phyloP scores from a whole-genome alignment of 352 stramenopile species.

The Halophytophthora polymorphica region DNA sequence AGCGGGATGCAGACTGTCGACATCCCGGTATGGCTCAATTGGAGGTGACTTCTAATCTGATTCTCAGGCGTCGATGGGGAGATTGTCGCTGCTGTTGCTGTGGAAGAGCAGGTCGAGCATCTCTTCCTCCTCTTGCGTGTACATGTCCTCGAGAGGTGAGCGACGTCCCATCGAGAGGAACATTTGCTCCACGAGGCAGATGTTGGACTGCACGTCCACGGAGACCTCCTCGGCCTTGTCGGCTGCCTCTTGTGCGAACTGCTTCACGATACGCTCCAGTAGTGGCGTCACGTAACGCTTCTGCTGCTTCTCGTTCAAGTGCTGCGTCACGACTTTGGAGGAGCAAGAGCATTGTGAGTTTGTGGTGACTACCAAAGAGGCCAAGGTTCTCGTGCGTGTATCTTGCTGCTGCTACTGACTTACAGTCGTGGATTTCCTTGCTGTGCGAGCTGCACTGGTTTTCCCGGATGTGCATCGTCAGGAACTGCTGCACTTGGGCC shows the following conservation, averaged over 20 bases:
- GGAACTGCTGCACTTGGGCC: slow-evolving; percentile 26
- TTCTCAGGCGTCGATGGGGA: slow-evolving; percentile 16
- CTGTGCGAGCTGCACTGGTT: slow-evolving; percentile 50
- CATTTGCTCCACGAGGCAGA: slow-evolving; percentile 68
- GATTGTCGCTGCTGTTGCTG: slow-evolving; percentile 23
- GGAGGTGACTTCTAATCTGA: slow-evolving; percentile 10
- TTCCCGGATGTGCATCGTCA: slow-evolving; percentile 39
- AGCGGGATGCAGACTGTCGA: not conserved
- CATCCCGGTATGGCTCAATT: slow-evolving; percentile 13
- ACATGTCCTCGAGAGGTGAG: slow-evolving; percentile 72
- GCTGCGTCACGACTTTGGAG: slow-evolving; percentile 26
- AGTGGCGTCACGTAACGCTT: slow-evolving; percentile 35
- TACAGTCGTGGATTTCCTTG: slow-evolving; percentile 61
- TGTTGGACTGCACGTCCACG: slow-evolving; percentile 61
- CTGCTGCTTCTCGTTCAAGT: slow-evolving; percentile 41
- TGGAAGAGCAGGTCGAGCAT: slow-evolving; percentile 59
- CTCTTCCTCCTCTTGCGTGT: slow-evolving; percentile 71
- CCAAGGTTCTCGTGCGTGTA: too few species aligned
- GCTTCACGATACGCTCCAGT: slow-evolving; percentile 30
- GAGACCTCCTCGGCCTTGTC: slow-evolving; percentile 36
- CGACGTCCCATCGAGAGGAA: slow-evolving; percentile 46
- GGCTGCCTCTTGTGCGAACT: slow-evolving; percentile 30
- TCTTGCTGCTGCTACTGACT: slow-evolving; percentile 4
- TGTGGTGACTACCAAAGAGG: too few species aligned
- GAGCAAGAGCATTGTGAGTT: not conserved